phyloP scores from a whole-genome alignment of 2,329 filamentous ascomycete species.

The Tricladium varicosporioides region DNA sequence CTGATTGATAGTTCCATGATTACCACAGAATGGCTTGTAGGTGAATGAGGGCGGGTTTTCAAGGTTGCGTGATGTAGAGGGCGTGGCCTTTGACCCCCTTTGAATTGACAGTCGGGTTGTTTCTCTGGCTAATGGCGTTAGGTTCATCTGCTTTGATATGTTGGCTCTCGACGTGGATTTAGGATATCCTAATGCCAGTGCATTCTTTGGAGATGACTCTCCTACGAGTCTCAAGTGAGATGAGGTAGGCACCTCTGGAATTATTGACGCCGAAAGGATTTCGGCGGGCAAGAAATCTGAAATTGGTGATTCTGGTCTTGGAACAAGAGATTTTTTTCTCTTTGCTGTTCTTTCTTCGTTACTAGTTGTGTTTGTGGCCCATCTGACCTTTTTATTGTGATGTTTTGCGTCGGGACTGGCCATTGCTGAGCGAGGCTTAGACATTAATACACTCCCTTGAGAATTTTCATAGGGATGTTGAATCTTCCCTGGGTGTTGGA shows the following conservation, averaged over 20 bases:
- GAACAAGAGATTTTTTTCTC: not conserved
- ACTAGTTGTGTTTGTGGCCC: constrained; percentile 17
- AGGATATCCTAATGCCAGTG: too few species aligned
- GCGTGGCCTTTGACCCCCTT: too few species aligned
- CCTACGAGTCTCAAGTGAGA: not conserved
- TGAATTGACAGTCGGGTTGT: too few species aligned
- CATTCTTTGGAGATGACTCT: not conserved
- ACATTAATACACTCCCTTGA: not conserved
- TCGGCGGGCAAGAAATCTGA: not conserved
- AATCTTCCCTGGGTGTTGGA: too few species aligned
- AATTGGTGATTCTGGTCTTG: not conserved
- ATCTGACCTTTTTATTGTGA: constrained; percentile 19
- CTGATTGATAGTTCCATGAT: too few species aligned
- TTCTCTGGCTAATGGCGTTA: too few species aligned
- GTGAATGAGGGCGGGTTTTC: too few species aligned
- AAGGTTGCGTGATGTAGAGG: too few species aligned
- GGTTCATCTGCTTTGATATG: too few species aligned
- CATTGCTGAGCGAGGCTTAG: not conserved
- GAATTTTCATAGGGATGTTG: not conserved
- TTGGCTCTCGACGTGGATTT: too few species aligned
- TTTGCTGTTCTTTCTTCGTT: constrained; percentile 8
- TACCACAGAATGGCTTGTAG: too few species aligned
- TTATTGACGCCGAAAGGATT: not conserved
- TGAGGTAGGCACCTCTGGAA: not conserved
- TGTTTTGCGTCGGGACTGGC: not conserved